phyloP scores from a whole-genome alignment of 192 early-diverging fungal genomes.

The Podila clonocystis region DNA sequence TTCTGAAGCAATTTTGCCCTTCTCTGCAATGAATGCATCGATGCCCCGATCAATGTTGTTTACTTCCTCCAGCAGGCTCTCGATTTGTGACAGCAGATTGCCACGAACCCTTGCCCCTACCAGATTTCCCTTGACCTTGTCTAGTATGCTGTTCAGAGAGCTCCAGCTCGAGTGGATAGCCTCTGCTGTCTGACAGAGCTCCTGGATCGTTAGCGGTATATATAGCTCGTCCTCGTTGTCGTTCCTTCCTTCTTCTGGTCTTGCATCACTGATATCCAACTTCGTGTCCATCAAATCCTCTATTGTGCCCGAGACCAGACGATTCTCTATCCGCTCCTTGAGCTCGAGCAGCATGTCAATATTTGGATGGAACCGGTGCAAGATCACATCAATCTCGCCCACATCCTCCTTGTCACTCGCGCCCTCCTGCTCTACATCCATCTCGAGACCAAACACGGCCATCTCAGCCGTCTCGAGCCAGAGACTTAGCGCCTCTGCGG shows the following conservation, averaged over 20 bases:
- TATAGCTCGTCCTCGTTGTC: neutral
- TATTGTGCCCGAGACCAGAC: neutral
- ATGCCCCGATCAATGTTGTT: constrained; percentile 26
- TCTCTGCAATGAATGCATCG: constrained; percentile 17
- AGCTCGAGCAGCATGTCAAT: constrained; percentile 57
- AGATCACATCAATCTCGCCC: constrained; percentile 49
- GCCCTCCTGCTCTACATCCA: constrained; percentile 55
- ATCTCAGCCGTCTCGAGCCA: constrained; percentile 66
- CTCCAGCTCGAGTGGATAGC: constrained; percentile 61
- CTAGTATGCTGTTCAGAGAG: constrained; percentile 55
- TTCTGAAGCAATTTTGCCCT: neutral
- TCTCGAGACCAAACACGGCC: constrained; percentile 56
- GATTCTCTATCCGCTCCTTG: constrained; percentile 18
- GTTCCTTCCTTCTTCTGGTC: neutral
- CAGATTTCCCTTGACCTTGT: constrained; percentile 58
- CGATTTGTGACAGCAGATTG: constrained; percentile 26
- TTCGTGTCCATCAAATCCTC: neutral
- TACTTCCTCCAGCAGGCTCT: constrained; percentile 16
- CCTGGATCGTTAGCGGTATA: constrained; percentile 7
- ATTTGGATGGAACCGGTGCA: constrained; percentile 54
- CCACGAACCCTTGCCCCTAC: constrained; percentile 28
- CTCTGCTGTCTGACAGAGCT: constrained; percentile 37
- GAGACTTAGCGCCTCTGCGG: constrained; percentile 25
- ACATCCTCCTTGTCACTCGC: constrained; percentile 37
- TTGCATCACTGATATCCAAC: neutral